Percentiles rank a stretch among this genome's conserved stretches.
Conservation (phyloP, 73 alveolate species). For the Paramecium pentaurelia region DNA sequence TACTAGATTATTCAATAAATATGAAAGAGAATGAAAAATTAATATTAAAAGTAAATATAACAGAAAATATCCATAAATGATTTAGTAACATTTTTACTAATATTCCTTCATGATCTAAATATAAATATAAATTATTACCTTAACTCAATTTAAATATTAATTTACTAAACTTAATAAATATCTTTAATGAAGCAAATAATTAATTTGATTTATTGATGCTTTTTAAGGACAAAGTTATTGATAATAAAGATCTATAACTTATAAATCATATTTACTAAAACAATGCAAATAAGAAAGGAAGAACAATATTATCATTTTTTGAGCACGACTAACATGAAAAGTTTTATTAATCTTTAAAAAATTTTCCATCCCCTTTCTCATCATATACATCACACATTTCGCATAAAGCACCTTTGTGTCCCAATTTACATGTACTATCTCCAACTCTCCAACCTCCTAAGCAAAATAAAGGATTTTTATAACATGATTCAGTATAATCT, state of each 20-base stretch:
- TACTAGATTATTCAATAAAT: background rate
- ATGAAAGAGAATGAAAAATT: background rate
- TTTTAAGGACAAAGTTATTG: background rate
- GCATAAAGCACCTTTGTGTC: slow-evolving; percentile 37
- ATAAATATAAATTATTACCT: background rate
- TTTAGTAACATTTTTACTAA: background rate
- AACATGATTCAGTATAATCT: background rate
- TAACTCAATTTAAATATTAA: background rate
- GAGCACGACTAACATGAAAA: background rate
- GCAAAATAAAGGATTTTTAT: background rate
- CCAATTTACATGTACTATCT: background rate
- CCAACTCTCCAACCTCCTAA: slow-evolving; percentile 22
- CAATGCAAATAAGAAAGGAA: background rate
- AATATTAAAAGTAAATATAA: background rate
- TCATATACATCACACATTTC: slow-evolving; percentile 22
- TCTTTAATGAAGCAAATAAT: background rate
- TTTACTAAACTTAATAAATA: background rate
- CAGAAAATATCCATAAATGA: background rate
- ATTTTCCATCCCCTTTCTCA: background rate
- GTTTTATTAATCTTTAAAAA: background rate
- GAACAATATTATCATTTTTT: background rate
- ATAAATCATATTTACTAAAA: background rate
- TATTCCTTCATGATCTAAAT: background rate
- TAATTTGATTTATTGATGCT: background rate
- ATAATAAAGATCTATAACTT: background rate